These are phyloP conservation scores for Saccharomycopsis babjevae DNA, from an alignment of 805 yeast genomes.

Conservation along the genomic window DNA sequence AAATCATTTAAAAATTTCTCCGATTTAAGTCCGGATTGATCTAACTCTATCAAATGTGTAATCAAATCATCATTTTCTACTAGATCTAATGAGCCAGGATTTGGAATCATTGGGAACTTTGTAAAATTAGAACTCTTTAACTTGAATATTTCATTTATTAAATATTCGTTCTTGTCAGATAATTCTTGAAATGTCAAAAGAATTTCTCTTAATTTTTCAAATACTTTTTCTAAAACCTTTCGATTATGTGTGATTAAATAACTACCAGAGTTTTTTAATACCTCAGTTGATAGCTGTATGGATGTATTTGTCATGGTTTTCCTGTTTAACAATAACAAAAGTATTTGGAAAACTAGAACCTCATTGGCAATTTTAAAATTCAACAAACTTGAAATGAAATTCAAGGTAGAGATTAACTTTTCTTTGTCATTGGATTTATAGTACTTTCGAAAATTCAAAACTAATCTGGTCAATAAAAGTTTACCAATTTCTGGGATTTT, in stretches of 20 bases:
- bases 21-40: constrained; percentile 36
- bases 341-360: constrained; percentile 40
- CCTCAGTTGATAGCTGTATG: constrained; percentile 41
- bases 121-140: constrained; percentile 36
- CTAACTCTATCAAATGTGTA: constrained; percentile 46
- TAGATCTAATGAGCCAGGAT: constrained; percentile 38
- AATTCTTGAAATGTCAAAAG: constrained; percentile 26
- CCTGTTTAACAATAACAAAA: constrained; percentile 36
- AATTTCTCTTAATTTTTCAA: constrained; percentile 50
- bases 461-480: constrained; percentile 40
- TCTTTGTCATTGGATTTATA: constrained; percentile 38
- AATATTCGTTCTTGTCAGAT: constrained; percentile 32
- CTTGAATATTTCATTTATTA: constrained; percentile 43
- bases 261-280: constrained; percentile 45
- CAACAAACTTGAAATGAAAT: constrained; percentile 52
- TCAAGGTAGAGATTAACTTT: constrained; percentile 32
- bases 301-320: constrained; percentile 41
- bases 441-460: constrained; percentile 47
- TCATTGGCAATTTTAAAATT: constrained; percentile 54
- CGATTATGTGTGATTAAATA: constrained; percentile 38
- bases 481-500: constrained; percentile 63
- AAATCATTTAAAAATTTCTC: constrained; percentile 42
- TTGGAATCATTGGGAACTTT: constrained; percentile 30
- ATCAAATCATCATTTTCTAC: constrained; percentile 55
- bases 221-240: constrained; percentile 30